Evolutionary conservation across 148 eudicot species (phyloP), one percentile per base, ranked within the genome.

Genomic region (Chenopodium suecicum): DNA sequence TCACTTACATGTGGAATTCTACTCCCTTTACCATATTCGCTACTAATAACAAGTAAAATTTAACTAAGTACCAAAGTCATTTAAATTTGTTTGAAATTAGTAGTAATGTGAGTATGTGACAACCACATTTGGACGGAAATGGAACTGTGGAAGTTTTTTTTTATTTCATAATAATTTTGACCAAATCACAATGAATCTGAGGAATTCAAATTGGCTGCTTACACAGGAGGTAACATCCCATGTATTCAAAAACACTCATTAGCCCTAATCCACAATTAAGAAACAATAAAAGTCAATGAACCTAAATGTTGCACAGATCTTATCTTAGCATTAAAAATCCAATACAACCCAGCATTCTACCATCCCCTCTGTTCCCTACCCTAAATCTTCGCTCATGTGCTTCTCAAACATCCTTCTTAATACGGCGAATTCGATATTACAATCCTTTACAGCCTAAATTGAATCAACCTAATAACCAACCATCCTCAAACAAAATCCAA

Each of bases 281-380:
- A 50, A n/a, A 73, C 60, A 73, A 50, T 31, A 11, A 12, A 74
- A 74, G 41, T 50, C 62, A 74, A 74, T 74, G 63, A 14, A 50
- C 54, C 76, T 13, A 19, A 47, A 16, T 74, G 63, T 50, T 50
- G 17, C 76, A 74, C 17, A 74, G n/a, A 74, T 74, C 77, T 74
- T 48, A 2, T 74, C 77, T 74, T 48, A 2, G 13, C 32, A 73
- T 23, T 12, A 20, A 44, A 3, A 44, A 17, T 4, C 48, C 9
- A 73, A 17, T 25, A 25, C 37, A 37, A 41, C 4, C 75, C 22
- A 34, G 13, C 70, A 70, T 52, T 63, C 71, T 54, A 60, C n/a
- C 7, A 34, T 32, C 69, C n/a, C 66, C 47, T 4, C 54, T 41
- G 44, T 37, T 5, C 44, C 44, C 44, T 31, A 5, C 60, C 84